phyloP scores from a whole-genome alignment of 2,329 filamentous ascomycete species.

The Tothia fuscella region DNA sequence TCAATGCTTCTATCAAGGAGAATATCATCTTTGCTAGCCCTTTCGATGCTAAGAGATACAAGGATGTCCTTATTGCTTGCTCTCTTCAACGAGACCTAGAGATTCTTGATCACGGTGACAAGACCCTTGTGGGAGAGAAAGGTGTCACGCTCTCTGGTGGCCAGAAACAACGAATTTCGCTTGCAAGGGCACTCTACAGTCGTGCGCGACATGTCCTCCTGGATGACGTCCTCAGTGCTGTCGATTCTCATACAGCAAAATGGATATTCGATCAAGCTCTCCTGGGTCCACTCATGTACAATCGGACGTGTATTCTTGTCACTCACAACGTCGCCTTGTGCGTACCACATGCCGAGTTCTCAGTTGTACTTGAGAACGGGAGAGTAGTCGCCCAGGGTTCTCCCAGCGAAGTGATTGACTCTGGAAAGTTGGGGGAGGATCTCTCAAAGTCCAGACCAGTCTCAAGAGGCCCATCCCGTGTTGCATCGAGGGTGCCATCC shows the following conservation, averaged over 20 bases:
- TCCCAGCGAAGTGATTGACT: constrained; percentile 64
- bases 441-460: constrained; percentile 60
- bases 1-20: constrained; percentile 89
- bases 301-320: constrained; percentile 85
- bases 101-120: constrained; percentile 83
- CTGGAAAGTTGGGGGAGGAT: constrained; percentile 83
- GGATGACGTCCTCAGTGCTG: constrained; percentile 90
- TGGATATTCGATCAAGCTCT: constrained; percentile 97
- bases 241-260: constrained; percentile 93
- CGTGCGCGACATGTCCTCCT: constrained; percentile 82
- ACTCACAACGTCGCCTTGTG: constrained; percentile 92
- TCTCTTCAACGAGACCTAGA: constrained; percentile 83
- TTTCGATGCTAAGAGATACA: constrained; percentile 72
- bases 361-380: constrained; percentile 81
- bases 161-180: constrained; percentile 92
- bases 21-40: constrained; percentile 87
- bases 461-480: constrained; percentile 58
- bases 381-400: constrained; percentile 66
- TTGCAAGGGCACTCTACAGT: constrained; percentile 95
- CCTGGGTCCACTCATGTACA: constrained; percentile 74
- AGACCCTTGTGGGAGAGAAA: constrained; percentile 92
- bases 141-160: constrained; percentile 93
- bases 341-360: constrained; percentile 65
- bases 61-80: constrained; percentile 79
- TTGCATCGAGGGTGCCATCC: constrained; percentile 68